Percentiles rank a stretch among this genome's conserved stretches.
Evolutionary conservation across 805 yeast genomes (phyloP).

Genomic region (Starmera caribaea): DNA sequence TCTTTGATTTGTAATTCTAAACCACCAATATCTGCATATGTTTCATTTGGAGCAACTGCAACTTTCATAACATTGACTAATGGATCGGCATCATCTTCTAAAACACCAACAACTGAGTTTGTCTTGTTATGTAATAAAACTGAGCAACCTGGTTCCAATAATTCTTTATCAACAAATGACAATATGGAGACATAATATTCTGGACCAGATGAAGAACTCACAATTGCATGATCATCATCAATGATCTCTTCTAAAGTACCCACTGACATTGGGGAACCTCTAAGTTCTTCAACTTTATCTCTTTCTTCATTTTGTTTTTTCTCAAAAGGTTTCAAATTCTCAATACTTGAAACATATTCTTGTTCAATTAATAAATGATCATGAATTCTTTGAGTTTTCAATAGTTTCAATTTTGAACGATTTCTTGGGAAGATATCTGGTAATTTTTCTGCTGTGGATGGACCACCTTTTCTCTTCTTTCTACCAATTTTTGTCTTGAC

Average conservation of each 20-base stretch:
- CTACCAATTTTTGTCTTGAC: conserved; percentile 90
- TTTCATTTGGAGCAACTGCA: conserved; percentile 95
- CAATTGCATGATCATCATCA: conserved; percentile 98
- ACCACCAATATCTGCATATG: conserved; percentile 96
- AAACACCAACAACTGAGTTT: conserved; percentile 94
- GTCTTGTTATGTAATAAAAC: conserved; percentile 93
- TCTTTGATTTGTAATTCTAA: conserved; percentile 93
- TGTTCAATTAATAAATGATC: conserved; percentile 93
- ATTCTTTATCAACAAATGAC: conserved; percentile 93
- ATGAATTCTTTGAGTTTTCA: conserved; percentile 92
- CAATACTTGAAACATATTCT: conserved; percentile 92
- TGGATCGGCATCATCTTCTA: conserved; percentile 97
- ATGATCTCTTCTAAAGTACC: conserved; percentile 96
- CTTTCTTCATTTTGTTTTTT: conserved; percentile 95
- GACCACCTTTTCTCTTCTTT: conserved; percentile 85
- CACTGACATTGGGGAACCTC: conserved; percentile 94
- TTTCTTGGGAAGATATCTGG: conserved; percentile 89
- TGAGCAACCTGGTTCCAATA: conserved; percentile 94
- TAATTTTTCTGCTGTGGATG: conserved; percentile 72
- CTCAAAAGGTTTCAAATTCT: conserved; percentile 90
- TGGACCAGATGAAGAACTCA: conserved; percentile 90
- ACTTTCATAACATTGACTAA: conserved; percentile 96
- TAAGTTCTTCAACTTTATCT: conserved; percentile 86
- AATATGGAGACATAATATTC: conserved; percentile 94
- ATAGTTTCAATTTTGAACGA: conserved; percentile 82